Evolutionary conservation across 1,139 yeast species (phyloP), one percentile per base, ranked within the genome.

Genomic region (Sugiyamaella pinicola): DNA sequence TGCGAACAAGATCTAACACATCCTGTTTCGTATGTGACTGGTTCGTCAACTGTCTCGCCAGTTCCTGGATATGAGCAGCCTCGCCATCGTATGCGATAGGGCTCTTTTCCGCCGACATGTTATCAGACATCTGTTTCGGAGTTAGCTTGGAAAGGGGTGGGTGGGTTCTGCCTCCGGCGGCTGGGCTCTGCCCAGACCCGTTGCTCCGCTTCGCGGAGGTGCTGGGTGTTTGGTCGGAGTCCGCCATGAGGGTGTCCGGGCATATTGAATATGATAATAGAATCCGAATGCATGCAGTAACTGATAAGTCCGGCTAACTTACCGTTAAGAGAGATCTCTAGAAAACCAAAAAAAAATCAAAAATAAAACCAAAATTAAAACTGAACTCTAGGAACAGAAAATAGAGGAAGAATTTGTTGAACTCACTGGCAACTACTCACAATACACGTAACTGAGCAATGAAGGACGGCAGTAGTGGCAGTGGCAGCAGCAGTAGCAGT

Each of bases 41-140:
- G 17, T 51, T 47, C 28, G 66, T 61, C 45, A 62, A 46, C 40
- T 59, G 65, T 15, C 66, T 61, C 3, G 68, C 68, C 34, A 46
- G 10, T 24, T 46, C 43, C 7, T 38, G 49, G 28, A 46, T 46
- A 7, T 37, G 49, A 13, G n/a, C 41, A 12, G 18, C 33, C 6
- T 33, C 39, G 22, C 47, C 47, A 4, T 31, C 31, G 33, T 43
- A 43, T 13, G 38, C 21, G 17, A 12, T 21, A 21, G 47, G 47
- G 19, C 31, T 19, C 21, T 43, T 43, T 21, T 33, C 47, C 12
- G 47, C 31, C 12, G n/a, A n/a, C n/a, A n/a, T n/a, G n/a, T n/a
- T n/a, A 8, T n/a, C 42, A 12, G 42, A 22, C 42, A 38, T 38
- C 42, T 38, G 26, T 3, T 26, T 3, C 2, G 17, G 2, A 7